A percentile compares a stretch with the other conserved stretches of the same genome.
phyloP scores from a whole-genome alignment of 139 green algal species.

The Tetraselmis striata region DNA sequence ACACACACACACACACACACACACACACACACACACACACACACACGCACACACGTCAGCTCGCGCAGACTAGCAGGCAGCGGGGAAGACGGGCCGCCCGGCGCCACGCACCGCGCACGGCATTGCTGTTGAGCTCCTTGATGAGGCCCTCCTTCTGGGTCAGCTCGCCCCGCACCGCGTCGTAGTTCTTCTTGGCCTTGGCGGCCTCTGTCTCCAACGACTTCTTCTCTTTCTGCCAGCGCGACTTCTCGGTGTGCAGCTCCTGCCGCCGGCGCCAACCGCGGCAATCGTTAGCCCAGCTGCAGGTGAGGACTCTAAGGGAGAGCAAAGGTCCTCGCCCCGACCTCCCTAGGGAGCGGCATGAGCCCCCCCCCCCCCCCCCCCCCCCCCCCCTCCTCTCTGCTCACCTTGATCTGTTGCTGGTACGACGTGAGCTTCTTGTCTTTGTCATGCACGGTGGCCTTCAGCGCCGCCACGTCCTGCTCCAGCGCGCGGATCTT shows the following conservation, averaged over 20 bases:
- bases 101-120: background rate
- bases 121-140: slow-evolving; percentile 31
- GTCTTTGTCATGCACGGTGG: slow-evolving; percentile 15
- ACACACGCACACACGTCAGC: too few species aligned
- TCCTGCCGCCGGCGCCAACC: too few species aligned
- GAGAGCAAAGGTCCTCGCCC: too few species aligned
- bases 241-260: slow-evolving; percentile 18
- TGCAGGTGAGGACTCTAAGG: too few species aligned
- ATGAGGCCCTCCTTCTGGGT: slow-evolving; percentile 30
- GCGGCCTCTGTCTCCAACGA: slow-evolving; percentile 27
- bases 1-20: too few species aligned
- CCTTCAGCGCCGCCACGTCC: slow-evolving; percentile 21
- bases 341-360: too few species aligned
- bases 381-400: too few species aligned
- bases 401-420: slow-evolving; percentile 29
- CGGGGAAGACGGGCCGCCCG: background rate
- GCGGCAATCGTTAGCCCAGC: too few species aligned
- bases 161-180: slow-evolving; percentile 14
- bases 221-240: slow-evolving; percentile 28
- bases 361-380: too few species aligned
- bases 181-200: slow-evolving; percentile 14
- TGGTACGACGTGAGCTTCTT: slow-evolving; percentile 22
- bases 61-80: too few species aligned
- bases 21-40: too few species aligned
- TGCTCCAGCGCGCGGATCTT: slow-evolving; percentile 36